These are phyloP conservation scores for Ceratocystis destructans DNA, from an alignment of 2,329 filamentous ascomycete species.

Conservation along the genomic window DNA sequence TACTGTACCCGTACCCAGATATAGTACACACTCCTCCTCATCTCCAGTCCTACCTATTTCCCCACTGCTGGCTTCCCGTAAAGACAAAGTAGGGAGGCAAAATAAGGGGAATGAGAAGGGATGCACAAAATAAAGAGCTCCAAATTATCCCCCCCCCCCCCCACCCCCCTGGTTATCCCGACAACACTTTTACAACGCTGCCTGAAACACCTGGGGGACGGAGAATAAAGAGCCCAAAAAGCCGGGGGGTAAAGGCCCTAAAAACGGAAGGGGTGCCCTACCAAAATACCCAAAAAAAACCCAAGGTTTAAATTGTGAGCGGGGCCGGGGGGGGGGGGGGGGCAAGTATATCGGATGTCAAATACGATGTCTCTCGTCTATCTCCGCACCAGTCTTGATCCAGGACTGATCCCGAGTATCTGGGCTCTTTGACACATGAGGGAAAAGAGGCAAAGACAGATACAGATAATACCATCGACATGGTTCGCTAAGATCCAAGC, in stretches of 20 bases:
- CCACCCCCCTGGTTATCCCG: too few relatives aligned
- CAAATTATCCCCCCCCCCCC: too few relatives aligned
- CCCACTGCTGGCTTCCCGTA: too few relatives aligned
- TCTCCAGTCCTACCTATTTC: too few relatives aligned
- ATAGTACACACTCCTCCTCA: neutral
- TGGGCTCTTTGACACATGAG: constrained; percentile 1
- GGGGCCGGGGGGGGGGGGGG: too few relatives aligned
- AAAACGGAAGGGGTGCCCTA: too few relatives aligned
- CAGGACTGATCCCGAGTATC: neutral
- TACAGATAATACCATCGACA: neutral
- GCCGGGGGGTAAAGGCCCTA: neutral
- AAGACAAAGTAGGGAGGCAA: neutral
- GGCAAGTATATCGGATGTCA: too few relatives aligned
- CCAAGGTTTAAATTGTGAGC: neutral
- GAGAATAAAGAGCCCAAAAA: neutral
- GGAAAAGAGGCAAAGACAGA: neutral
- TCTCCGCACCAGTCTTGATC: neutral
- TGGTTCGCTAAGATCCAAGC: neutral
- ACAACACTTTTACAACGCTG: neutral
- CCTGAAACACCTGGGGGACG: neutral
- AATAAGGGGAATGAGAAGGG: neutral
- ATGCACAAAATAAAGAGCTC: neutral
- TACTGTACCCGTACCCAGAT: neutral
- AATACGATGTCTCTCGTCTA: neutral
- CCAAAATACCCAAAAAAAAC: neutral